Evolutionary conservation across 139 green algal genomes (phyloP).

Genomic region (Chlamydomonas schloesseri): DNA sequence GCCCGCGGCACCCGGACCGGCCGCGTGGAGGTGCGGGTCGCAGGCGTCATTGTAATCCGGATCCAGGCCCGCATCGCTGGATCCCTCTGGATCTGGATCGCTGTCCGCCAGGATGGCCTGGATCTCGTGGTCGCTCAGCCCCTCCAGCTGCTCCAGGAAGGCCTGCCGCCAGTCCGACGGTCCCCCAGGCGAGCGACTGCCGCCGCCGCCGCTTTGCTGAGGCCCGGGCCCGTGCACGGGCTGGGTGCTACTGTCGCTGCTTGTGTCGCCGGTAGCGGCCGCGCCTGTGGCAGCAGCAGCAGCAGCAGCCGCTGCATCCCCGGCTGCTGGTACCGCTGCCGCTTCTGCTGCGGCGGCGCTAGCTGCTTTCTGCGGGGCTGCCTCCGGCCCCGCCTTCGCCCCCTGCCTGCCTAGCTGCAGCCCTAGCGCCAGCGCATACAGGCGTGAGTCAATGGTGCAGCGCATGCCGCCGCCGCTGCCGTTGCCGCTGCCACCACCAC

Average conservation of each 20-base stretch:
- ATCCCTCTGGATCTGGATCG: not conserved
- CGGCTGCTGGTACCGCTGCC: not conserved
- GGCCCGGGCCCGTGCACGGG: too few relatives aligned
- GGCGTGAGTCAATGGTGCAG: slow-evolving; percentile 20
- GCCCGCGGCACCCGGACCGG: too few relatives aligned
- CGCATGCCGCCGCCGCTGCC: not conserved
- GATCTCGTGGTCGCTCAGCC: slow-evolving; percentile 6
- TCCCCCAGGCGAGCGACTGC: too few relatives aligned
- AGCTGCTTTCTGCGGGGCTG: too few relatives aligned
- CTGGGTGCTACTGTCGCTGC: too few relatives aligned
- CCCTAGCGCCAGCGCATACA: slow-evolving; percentile 20
- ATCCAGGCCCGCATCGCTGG: not conserved
- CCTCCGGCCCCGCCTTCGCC: too few relatives aligned
- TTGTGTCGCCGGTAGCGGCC: not conserved
- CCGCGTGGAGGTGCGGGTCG: too few relatives aligned
- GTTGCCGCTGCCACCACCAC: too few relatives aligned
- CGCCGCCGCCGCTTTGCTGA: not conserved
- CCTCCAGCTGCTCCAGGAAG: slow-evolving; percentile 13
- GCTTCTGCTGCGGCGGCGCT: not conserved
- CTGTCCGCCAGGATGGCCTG: slow-evolving; percentile 5
- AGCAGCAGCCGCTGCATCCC: not conserved
- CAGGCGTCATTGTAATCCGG: not conserved
- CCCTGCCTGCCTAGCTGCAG: not conserved
- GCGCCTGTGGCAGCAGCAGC: not conserved
- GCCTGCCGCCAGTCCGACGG: not conserved